Evolutionary conservation across 2,329 filamentous ascomycete species (phyloP), one percentile per base, ranked within the genome.

Genomic region (Fulvia fulva): DNA sequence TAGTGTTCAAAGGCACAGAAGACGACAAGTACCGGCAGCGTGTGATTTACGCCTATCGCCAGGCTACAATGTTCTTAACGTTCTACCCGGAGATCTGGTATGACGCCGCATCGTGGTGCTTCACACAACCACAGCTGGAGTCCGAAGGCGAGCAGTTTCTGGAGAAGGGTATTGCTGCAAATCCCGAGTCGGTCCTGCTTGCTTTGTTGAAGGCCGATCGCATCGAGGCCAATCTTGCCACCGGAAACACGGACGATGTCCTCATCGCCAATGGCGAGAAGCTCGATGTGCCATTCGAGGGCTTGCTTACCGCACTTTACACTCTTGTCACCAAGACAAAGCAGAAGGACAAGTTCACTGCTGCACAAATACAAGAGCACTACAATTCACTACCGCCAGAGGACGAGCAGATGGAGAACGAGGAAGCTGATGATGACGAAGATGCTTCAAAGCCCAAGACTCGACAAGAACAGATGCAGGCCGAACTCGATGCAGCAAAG

Each of bases 51-150:
- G 88, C 90, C 63, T 97, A 96, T 79, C 94, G 91, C 73, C 93
- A 97, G 73, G 91, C 93, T 4, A 78, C 96, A 49, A 96, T 97
- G 89, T 88, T 91, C 3, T 78, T 99, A 56, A 87, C 92, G 52
- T 99, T 97, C 75, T 94, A 93, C 84, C 92, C 94, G 3, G 90
- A 96, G 71, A 87, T 97, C 66, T 99, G 94, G 94, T 92, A 91
- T 51, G 91, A 97, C 60, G 93, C 91, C 9, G 90, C 92, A 0
- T 89, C 96, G 64, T 97, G 93, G 85, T 96, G 90, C 73, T 91
- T 91, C 68, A 83, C 88, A 55, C 91, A 94, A 67, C 81, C 84
- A 37, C 76, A 85, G 46, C 54, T 68, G 49, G 63, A 50, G 3
- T 47, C 45, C 14, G 87, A 91, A 59, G 91, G 91, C 11, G 84